Conservation (phyloP, 129 eudicot genomes). For the Flaveria bidentis region DNA sequence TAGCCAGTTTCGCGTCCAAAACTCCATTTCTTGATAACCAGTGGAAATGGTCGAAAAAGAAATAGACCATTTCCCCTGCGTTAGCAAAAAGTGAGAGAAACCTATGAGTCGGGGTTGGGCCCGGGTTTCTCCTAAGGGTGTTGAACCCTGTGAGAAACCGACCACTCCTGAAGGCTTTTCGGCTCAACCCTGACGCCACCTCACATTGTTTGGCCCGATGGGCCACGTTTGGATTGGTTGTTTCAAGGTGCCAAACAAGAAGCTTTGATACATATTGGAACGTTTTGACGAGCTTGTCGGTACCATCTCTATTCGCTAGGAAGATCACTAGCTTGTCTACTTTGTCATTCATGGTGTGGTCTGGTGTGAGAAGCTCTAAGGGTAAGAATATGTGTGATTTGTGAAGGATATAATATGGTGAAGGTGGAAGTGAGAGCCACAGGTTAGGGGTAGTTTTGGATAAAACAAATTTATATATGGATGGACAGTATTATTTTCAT, state of each 20-base stretch:
- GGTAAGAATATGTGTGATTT: slow-evolving; percentile 23
- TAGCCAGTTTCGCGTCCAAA: slow-evolving; percentile 65
- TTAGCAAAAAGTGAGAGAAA: slow-evolving; percentile 68
- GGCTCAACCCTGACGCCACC: slow-evolving; percentile 92
- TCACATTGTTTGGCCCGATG: slow-evolving; percentile 77
- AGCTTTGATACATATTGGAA: slow-evolving; percentile 95
- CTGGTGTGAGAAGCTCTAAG: slow-evolving; percentile 13
- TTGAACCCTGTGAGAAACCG: slow-evolving; percentile 94
- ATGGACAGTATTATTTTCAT: slow-evolving; percentile 52
- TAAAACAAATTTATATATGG: slow-evolving; percentile 40
- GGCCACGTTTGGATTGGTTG: slow-evolving; percentile 55
- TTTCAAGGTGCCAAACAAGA: slow-evolving; percentile 64
- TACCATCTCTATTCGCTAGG: slow-evolving; percentile 88
- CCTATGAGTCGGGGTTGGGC: slow-evolving; percentile 51
- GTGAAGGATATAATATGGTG: slow-evolving; percentile 25
- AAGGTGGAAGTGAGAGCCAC: slow-evolving; percentile 47
- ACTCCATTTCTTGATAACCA: slow-evolving; percentile 87
- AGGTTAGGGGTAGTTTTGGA: slow-evolving; percentile 48
- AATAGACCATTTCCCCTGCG: slow-evolving; percentile 97
- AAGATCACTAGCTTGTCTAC: slow-evolving; percentile 92
- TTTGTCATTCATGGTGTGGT: slow-evolving; percentile 67
- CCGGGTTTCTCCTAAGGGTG: slow-evolving; percentile 66
- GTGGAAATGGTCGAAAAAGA: slow-evolving; percentile 89
- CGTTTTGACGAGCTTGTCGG: slow-evolving; percentile 93
- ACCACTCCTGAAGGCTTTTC: slow-evolving; percentile 89